Evolutionary conservation across 2,329 filamentous ascomycete genomes (phyloP).

Genomic region (Rosellinia necatrix): DNA sequence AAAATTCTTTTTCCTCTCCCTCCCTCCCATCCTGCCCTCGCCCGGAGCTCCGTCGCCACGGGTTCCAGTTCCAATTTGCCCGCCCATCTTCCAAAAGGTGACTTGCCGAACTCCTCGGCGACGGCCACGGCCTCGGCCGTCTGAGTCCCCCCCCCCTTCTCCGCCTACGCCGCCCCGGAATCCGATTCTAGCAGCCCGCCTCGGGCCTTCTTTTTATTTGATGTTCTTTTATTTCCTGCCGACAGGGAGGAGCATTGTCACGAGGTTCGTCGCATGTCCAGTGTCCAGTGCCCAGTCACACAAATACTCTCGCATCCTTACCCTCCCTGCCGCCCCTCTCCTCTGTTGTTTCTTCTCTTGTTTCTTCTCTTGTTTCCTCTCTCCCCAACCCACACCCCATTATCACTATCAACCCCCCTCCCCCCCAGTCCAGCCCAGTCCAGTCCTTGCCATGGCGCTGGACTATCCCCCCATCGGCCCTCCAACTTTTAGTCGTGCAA

Average conservation of each 20-base stretch:
- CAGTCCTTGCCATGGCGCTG: constrained; percentile 1
- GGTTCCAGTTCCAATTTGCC: constrained; percentile 14
- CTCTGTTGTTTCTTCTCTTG: background rate
- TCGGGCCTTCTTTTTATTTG: background rate
- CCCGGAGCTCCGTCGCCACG: constrained; percentile 14
- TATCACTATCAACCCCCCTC: background rate
- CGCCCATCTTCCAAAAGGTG: constrained; percentile 25
- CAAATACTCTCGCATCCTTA: no score
- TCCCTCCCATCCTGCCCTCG: constrained; percentile 14
- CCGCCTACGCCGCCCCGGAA: constrained; percentile 23
- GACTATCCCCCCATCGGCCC: background rate
- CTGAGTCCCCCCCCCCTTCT: constrained; percentile 35
- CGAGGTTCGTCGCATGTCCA: constrained; percentile 28
- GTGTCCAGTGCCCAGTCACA: constrained; percentile 13
- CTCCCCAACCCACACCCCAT: background rate
- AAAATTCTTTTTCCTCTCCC: constrained; percentile 40
- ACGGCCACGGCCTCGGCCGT: constrained; percentile 19
- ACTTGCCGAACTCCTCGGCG: constrained; percentile 26
- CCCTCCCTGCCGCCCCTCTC: background rate
- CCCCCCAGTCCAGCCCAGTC: background rate
- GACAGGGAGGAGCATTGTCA: constrained; percentile 13
- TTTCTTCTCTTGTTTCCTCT: background rate
- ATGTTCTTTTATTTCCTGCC: constrained; percentile 4
- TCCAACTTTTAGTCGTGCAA: background rate
- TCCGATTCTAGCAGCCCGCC: constrained; percentile 14